Base-by-base conservation (phyloP, 2,329 filamentous ascomycete species). In the Chrysoporthe puriensis region DNA sequence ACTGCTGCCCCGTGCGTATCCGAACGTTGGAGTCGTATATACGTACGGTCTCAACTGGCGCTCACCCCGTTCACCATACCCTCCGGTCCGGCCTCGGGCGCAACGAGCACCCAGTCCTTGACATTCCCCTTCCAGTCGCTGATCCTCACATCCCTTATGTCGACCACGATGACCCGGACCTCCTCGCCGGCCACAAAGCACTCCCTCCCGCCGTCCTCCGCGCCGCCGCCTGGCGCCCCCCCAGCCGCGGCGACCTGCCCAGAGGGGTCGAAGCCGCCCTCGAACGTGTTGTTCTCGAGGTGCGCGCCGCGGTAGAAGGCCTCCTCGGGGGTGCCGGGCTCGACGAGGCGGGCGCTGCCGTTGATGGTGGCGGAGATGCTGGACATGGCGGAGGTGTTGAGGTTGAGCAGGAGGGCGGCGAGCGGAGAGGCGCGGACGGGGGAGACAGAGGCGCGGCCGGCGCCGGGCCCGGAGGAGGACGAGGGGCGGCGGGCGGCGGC, bases 71-170 rank as follows among this genome's bases (percentile, higher is more conserved):
- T 86, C 13, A 84, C 69, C 6, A 60, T 34, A 7, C 69, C 56
- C 44, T 43, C 66, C 16, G 61, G 50, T 26, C 76, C 65, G 1
- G 70, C 68, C 4, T 67, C 76, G 40, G 76, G 76, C n/a, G 80
- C 76, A 3, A 79, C 77, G 68, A 87, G 74, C 1, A 84, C 84
- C 81, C 83, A 98, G 76, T 98, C 95, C 73, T 91, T 88, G 4
- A 98, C 93, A 16, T 89, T 88, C n/a, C 96, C 95, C 82, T 97
- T 97, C 91, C 92, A 97, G 78, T 97, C 96, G 72, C 92, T 94
- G 74, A 96, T 96, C 74, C 94, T 86, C 61, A 96, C 94, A 76
- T 94, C 92, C 73, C 86, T 87, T 73, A 98, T 93, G 73, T 86
- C 88, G 8, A 98, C 96, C 6, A 95, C 87, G 44, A 98, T 93